These are phyloP conservation scores for Mucuna pruriens DNA, from an alignment of 306 rosid species.

Conservation along the genomic window DNA sequence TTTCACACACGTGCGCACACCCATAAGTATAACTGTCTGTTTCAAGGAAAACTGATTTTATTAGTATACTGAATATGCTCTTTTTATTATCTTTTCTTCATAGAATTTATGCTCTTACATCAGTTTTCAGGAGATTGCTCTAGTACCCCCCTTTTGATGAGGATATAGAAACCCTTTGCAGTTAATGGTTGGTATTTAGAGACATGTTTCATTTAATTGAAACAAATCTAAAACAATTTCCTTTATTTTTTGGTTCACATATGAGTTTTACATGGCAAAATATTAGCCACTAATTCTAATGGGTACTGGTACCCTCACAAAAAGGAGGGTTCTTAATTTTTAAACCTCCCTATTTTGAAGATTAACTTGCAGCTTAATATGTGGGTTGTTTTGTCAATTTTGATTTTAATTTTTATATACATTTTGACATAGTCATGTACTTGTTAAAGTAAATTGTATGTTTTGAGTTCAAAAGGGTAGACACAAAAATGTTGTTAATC, in stretches of 20 bases:
- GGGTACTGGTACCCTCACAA: too few species aligned
- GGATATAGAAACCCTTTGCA: not conserved
- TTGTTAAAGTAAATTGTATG: not conserved
- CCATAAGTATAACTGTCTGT: not conserved
- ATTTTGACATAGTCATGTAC: not conserved
- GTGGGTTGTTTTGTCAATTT: not conserved
- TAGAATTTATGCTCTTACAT: not conserved
- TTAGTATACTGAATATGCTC: not conserved
- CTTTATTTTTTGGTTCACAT: not conserved
- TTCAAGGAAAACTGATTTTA: not conserved
- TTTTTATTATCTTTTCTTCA: not conserved
- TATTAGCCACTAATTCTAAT: not conserved
- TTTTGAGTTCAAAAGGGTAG: not conserved
- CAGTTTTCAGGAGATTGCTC: not conserved
- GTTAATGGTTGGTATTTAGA: not conserved
- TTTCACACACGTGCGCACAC: not conserved
- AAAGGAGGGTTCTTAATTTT: not conserved
- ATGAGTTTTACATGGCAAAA: not conserved
- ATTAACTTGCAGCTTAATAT: constrained; percentile 13
- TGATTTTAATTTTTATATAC: not conserved
- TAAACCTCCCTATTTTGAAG: constrained; percentile 2
- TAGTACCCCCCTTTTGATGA: not conserved
- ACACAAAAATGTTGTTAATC: not conserved
- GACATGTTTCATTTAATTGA: not conserved
- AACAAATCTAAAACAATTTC: not conserved